Evolutionary conservation across 169 alveolate species (phyloP), one percentile per base, ranked within the genome.

Genomic region (Plasmodium coatneyi): DNA sequence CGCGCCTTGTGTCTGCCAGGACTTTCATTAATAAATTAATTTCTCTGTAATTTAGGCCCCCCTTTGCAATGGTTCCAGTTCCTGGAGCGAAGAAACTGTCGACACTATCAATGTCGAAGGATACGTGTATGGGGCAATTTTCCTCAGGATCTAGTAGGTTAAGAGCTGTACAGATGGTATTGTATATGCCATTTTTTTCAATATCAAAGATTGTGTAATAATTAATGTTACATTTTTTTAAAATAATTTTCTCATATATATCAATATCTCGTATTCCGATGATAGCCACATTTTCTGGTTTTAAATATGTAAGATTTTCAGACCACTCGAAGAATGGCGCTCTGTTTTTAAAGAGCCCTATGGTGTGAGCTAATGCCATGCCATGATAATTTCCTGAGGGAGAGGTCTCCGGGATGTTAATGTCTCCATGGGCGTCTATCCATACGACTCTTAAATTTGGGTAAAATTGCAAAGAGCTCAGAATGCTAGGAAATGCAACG

Each of bases 401-500:
- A 9, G 96, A 70, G 7, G 96, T 93, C n/a, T 52, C 95, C 5
- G 97, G 97, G n/a, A 93, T 84, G 84, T 95, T 95, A 32, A 92
- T 90, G 70, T 96, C 97, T 1, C 95, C 96, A 89, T 96, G 97
- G 22, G 97, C 97, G 92, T 96, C 97, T 7, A 96, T 79, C 97
- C 97, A 96, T 16, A 96, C 52, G 5, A 96, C 93, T 72, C 84
- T 95, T 25, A 92, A 56, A n/a, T 95, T 71, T n/a, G 90, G 87
- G 71, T 80, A 89, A 12, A 71, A 84, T 34, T 92, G 89, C 76
- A 91, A 74, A 30, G 92, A 36, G 5, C 95, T 95, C 28, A 86
- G 36, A 36, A 96, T 84, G 22, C 96, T 92, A 6, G 96, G 94
- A 36, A 92, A 94, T 19, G 97, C 97, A 10, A 92, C 78, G 25